Percentiles rank a stretch among this genome's conserved stretches.
phyloP scores from a whole-genome alignment of 169 alveolate genomes.

The Eimeria zaria region DNA sequence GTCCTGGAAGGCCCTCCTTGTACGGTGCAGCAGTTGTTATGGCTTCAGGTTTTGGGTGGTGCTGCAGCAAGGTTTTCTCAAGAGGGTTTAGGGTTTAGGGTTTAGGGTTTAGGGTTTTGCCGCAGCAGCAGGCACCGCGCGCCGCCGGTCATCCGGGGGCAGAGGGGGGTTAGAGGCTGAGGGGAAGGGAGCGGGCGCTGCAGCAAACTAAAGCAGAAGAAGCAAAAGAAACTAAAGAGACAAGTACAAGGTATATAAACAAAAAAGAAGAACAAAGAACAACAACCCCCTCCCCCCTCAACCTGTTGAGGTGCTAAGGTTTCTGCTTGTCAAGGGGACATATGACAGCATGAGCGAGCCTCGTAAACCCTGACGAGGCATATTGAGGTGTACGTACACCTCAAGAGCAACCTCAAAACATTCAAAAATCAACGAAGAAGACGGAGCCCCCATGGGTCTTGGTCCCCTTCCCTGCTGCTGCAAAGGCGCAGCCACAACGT shows the following conservation, averaged over 20 bases:
- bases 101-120: not conserved
- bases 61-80: not conserved
- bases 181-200: not conserved
- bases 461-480: slow-evolving; percentile 11
- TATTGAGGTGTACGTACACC: slow-evolving; percentile 11
- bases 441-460: not conserved
- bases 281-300: not conserved
- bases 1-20: not conserved
- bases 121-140: not conserved
- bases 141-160: slow-evolving; percentile 4
- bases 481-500: slow-evolving; percentile 3
- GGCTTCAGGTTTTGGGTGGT: not conserved
- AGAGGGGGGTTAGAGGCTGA: slow-evolving; percentile 5
- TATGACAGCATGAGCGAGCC: not conserved
- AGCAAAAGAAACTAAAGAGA: not conserved
- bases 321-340: slow-evolving; percentile 28
- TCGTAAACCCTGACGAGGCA: not conserved
- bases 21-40: not conserved
- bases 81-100: not conserved
- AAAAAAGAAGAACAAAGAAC: not conserved
- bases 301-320: not conserved
- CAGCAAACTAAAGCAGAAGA: not conserved
- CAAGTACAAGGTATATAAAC: not conserved
- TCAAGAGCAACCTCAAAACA: not conserved
- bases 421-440: not conserved